phyloP scores from a whole-genome alignment of 768 basidiomycete genomes.

The Boletus pseudo-olivaceus region DNA sequence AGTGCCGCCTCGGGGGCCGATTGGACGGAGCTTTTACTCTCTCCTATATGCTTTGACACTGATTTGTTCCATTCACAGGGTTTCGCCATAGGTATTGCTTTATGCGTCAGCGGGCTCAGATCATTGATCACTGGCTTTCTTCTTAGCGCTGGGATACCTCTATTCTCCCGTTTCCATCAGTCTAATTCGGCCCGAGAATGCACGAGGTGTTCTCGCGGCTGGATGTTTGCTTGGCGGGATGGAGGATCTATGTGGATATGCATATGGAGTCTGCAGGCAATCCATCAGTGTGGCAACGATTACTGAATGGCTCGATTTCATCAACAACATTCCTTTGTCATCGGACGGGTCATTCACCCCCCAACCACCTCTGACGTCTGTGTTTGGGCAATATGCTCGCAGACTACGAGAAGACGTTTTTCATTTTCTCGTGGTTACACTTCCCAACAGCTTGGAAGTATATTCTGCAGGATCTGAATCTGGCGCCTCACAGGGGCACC shows the following conservation, averaged over 20 bases:
- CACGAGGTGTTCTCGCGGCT: conserved; percentile 80
- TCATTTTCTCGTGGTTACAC: conserved; percentile 70
- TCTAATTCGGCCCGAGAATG: conserved; percentile 71
- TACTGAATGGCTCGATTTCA: conserved; percentile 72
- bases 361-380: conserved; percentile 47
- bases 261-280: conserved; percentile 73
- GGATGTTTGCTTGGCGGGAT: conserved; percentile 83
- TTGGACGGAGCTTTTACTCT: conserved; percentile 16
- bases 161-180: conserved; percentile 71
- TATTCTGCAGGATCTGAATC: conserved; percentile 38
- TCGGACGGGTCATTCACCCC: conserved; percentile 47
- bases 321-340: conserved; percentile 50
- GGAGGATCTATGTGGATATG: conserved; percentile 77
- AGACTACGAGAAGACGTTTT: conserved; percentile 73
- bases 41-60: conserved; percentile 9
- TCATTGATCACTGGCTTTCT: conserved; percentile 20
- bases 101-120: conserved; percentile 4
- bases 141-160: conserved; percentile 71
- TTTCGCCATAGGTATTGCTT: conserved; percentile 63
- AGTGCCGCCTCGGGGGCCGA: conserved; percentile 20
- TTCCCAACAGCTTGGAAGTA: conserved; percentile 64
- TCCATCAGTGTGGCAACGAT: conserved; percentile 77
- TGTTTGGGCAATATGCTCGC: conserved; percentile 78
- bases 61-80: conserved; percentile 42
- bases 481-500: conserved; percentile 34